Base-by-base conservation (phyloP, 2,329 filamentous ascomycete genomes). In the Penicillium sp. region DNA sequence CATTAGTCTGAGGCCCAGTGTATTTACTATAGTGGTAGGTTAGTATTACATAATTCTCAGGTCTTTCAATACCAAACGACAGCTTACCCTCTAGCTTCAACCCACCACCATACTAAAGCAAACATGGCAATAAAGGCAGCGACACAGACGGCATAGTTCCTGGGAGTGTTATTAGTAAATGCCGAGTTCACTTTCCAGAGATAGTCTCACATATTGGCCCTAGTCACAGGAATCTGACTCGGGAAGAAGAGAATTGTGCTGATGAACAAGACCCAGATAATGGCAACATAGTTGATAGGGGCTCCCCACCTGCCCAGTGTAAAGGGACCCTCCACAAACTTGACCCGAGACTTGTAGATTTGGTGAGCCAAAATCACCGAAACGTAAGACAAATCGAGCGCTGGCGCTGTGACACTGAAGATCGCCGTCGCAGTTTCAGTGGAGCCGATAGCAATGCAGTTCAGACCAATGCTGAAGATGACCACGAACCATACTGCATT, bases 401-500 rank as follows among this genome's bases (percentile, higher is more conserved):
- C 80, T 0, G 79, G 79, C 0, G 81, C 80, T 0, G 80, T 82
- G 65, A 82, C 76, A 60, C 75, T 79, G 67, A 82, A 82, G 49
- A 82, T 81, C 1, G 78, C 78, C 1, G 77, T 75, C 33, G 74
- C 73, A 2, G 75, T 77, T 59, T 77, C 62, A 5, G 74, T 76
- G 9, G 74, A 77, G 23, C 74, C 75, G 42, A 78, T 75, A 33
- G 74, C 75, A 56, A 77, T 76, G 59, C 73, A 82, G 64, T 80
- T 82, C 47, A 84, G 76, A 54, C 75, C 62, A 49, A 73, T 65
- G 59, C 82, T 85, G 68, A 84, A 84, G 57, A 79, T 63, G 2
- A 86, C 84, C 43, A 86, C 82, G 47, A 86, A 80, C 84, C 84
- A 87, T 52, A 87, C 85, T 2, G 83, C 80, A 56, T 86, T 82